phyloP scores from a whole-genome alignment of 2,329 filamentous ascomycete species.

The Sarocladiaceae sp. region DNA sequence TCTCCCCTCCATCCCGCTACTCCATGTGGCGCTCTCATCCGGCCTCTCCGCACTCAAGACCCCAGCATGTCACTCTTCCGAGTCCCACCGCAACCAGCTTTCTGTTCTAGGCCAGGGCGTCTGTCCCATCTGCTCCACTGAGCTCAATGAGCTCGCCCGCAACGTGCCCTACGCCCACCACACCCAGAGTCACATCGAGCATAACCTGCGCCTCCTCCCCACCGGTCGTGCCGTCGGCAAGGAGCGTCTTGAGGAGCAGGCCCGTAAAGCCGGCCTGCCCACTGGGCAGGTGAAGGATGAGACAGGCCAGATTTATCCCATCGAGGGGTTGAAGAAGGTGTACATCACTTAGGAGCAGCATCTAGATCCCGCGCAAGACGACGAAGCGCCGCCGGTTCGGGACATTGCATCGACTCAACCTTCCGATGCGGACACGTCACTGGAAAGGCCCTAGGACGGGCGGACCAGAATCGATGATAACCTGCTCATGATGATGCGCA shows the following conservation, averaged over 20 bases:
- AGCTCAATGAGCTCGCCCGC: conserved; percentile 84
- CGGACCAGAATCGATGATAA: too few relatives aligned
- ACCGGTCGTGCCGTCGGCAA: conserved; percentile 82
- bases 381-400: too few relatives aligned
- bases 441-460: too few relatives aligned
- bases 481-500: too few relatives aligned
- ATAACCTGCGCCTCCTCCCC: conserved; percentile 78
- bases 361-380: too few relatives aligned
- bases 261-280: conserved; percentile 68
- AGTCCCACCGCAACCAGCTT: conserved; percentile 31
- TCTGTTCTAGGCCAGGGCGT: conserved; percentile 61
- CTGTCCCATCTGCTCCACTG: conserved; percentile 92
- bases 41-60: conserved; percentile 95
- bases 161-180: conserved; percentile 93
- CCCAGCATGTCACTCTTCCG: conserved; percentile 75
- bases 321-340: conserved; percentile 68
- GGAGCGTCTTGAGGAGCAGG: conserved; percentile 66
- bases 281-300: conserved; percentile 62
- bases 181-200: conserved; percentile 86
- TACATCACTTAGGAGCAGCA: conserved; percentile 67
- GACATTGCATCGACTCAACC: too few relatives aligned
- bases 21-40: conserved; percentile 85
- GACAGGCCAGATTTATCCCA: conserved; percentile 43
- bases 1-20: conserved; percentile 73
- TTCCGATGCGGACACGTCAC: too few relatives aligned